These are phyloP conservation scores for Emergomyces orientalis DNA, from an alignment of 2,329 filamentous ascomycete genomes.

Conservation along the genomic window DNA sequence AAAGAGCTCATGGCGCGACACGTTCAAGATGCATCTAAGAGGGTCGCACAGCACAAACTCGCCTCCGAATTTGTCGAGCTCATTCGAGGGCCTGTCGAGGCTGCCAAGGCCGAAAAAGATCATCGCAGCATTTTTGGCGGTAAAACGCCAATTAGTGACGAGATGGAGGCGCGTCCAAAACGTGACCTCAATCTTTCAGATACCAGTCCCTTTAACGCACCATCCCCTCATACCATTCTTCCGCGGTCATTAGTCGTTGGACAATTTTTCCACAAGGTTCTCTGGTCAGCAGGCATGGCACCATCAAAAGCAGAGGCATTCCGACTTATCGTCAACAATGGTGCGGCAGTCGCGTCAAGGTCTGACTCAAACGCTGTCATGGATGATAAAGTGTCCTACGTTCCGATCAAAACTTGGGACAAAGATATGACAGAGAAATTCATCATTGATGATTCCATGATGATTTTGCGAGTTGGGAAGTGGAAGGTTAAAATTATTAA, in stretches of 20 bases:
- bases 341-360: slow-evolving; percentile 42
- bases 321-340: slow-evolving; percentile 41
- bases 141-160: not conserved
- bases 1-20: slow-evolving; percentile 59
- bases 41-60: slow-evolving; percentile 71
- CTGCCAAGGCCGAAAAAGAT: slow-evolving; percentile 51
- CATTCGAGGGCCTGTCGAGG: slow-evolving; percentile 60
- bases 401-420: slow-evolving; percentile 38
- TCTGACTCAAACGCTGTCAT: slow-evolving; percentile 34
- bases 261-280: slow-evolving; percentile 41
- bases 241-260: slow-evolving; percentile 42
- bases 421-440: slow-evolving; percentile 39
- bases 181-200: slow-evolving; percentile 6
- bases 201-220: not conserved
- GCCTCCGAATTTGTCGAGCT: slow-evolving; percentile 74
- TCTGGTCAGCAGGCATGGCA: slow-evolving; percentile 45
- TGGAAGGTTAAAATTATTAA: slow-evolving; percentile 51
- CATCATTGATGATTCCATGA: slow-evolving; percentile 41
- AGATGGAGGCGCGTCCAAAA: not conserved
- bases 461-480: slow-evolving; percentile 52
- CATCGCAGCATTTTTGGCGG: slow-evolving; percentile 42
- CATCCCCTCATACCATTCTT: slow-evolving; percentile 13
- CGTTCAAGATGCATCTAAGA: slow-evolving; percentile 55
- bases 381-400: slow-evolving; percentile 41
- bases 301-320: slow-evolving; percentile 44